Conservation (phyloP, 495 filamentous ascomycete genomes). For the Penicillium malachiteum region DNA sequence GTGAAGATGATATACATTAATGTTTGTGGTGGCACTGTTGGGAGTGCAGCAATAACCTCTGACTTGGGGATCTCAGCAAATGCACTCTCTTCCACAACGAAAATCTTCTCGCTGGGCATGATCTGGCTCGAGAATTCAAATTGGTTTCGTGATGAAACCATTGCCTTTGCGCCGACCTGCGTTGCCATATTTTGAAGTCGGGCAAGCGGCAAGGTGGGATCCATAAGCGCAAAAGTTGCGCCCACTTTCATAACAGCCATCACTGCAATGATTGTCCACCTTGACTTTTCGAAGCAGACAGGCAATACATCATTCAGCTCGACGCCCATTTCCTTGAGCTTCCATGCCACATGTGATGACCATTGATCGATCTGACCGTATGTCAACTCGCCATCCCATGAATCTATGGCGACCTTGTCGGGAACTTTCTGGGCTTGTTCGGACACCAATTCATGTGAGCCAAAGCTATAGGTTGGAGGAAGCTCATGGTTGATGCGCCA, state of each 20-base stretch:
- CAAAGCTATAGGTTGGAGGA: conserved; percentile 33
- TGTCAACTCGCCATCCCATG: conserved; percentile 50
- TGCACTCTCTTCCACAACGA: conserved; percentile 27
- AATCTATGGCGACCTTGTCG: conserved; percentile 38
- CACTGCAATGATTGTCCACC: conserved; percentile 45
- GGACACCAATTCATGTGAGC: conserved; percentile 48
- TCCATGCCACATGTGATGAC: conserved; percentile 30
- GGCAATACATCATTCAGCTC: conserved; percentile 36
- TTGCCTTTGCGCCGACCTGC: conserved; percentile 33
- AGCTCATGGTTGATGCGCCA: conserved; percentile 35
- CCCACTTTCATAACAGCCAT: conserved; percentile 46
- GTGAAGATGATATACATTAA: conserved; percentile 51
- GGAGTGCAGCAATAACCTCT: conserved; percentile 8
- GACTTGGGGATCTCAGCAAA: conserved; percentile 11
- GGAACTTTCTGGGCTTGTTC: conserved; percentile 33
- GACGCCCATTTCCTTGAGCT: conserved; percentile 29
- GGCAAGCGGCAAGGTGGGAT: conserved; percentile 35
- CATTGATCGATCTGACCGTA: conserved; percentile 43
- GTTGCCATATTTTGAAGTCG: conserved; percentile 39
- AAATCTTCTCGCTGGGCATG: conserved; percentile 23
- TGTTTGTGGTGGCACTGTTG: conserved; percentile 27
- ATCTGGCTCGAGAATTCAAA: conserved; percentile 24
- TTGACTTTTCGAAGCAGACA: conserved; percentile 50
- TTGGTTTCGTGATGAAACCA: conserved; percentile 33
- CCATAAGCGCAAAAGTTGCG: conserved; percentile 38